A percentile compares a stretch with the other conserved stretches of the same genome.
These are phyloP conservation scores for Lentinula aciculospora DNA, from an alignment of 768 basidiomycete genomes.

Conservation along the genomic window DNA sequence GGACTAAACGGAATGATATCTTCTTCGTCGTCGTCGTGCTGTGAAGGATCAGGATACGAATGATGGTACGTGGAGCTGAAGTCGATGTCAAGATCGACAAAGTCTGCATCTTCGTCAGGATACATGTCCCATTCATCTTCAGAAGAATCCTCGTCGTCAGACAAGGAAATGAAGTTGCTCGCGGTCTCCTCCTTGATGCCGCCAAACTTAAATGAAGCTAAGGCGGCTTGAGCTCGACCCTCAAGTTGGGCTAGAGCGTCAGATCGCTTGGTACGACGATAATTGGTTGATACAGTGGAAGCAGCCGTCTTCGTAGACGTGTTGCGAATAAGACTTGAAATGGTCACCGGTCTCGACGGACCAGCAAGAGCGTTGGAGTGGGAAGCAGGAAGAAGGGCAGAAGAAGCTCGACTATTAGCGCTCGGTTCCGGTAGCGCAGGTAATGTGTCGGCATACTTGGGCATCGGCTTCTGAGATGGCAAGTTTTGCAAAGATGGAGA, in stretches of 20 bases:
- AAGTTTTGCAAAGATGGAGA: constrained; percentile 49
- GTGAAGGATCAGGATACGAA: not conserved
- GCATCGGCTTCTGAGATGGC: constrained; percentile 1
- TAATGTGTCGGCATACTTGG: not conserved
- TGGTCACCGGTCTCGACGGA: not conserved
- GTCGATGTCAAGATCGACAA: constrained; percentile 4
- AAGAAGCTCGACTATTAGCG: not conserved
- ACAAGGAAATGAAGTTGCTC: constrained; percentile 7
- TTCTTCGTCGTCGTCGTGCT: constrained; percentile 5
- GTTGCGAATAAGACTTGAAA: not conserved
- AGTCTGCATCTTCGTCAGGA: not conserved
- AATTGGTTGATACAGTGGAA: constrained; percentile 5
- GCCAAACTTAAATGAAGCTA: not conserved
- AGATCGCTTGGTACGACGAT: constrained; percentile 3
- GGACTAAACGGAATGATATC: not conserved
- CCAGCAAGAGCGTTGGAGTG: not conserved
- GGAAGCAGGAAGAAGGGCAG: not conserved
- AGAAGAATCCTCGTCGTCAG: constrained; percentile 3
- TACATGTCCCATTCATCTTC: constrained; percentile 5
- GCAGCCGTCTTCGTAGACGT: not conserved
- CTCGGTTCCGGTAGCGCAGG: not conserved
- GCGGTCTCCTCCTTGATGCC: not conserved
- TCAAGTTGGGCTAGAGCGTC: constrained; percentile 6
- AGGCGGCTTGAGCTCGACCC: not conserved
- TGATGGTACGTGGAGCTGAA: constrained; percentile 2